Evolutionary conservation across 768 basidiomycete species (phyloP).

Genomic region (Suillus subluteus): DNA sequence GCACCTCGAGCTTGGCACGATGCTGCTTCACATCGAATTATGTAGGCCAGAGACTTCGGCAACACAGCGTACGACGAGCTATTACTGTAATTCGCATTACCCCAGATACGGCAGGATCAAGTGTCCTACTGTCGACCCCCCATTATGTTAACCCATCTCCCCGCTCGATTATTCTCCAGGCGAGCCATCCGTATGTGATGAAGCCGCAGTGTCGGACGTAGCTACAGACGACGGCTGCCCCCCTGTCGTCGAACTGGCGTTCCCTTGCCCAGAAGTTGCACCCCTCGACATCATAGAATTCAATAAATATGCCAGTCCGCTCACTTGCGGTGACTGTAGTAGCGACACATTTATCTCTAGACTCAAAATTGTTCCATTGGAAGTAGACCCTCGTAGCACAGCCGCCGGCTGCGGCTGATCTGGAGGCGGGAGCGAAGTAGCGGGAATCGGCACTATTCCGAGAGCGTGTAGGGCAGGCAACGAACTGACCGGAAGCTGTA

Average conservation of each 20-base stretch:
- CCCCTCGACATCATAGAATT: slow-evolving; percentile 68
- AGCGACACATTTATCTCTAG: slow-evolving; percentile 80
- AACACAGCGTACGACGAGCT: not conserved
- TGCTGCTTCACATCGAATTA: not conserved
- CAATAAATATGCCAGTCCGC: slow-evolving; percentile 68
- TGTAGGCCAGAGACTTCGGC: not conserved
- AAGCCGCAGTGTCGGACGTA: not conserved
- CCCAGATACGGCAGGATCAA: not conserved
- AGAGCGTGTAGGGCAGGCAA: slow-evolving; percentile 64
- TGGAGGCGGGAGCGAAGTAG: slow-evolving; percentile 51
- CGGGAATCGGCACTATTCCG: slow-evolving; percentile 74
- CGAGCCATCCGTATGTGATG: not conserved
- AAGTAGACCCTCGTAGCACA: slow-evolving; percentile 71
- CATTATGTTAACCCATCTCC: not conserved
- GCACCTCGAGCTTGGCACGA: not conserved
- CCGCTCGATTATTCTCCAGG: not conserved
- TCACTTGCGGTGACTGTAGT: slow-evolving; percentile 77
- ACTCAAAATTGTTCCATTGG: slow-evolving; percentile 71
- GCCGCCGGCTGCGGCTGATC: slow-evolving; percentile 73
- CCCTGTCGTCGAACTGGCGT: slow-evolving; percentile 4
- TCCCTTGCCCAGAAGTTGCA: slow-evolving; percentile 26
- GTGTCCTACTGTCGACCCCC: not conserved
- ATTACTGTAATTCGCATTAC: not conserved
- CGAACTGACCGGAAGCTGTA: slow-evolving; percentile 68
- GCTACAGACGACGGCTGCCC: not conserved